Evolutionary conservation across 257 asterid species (phyloP), one percentile per base, ranked within the genome.

Genomic region (Scutellaria minor): DNA sequence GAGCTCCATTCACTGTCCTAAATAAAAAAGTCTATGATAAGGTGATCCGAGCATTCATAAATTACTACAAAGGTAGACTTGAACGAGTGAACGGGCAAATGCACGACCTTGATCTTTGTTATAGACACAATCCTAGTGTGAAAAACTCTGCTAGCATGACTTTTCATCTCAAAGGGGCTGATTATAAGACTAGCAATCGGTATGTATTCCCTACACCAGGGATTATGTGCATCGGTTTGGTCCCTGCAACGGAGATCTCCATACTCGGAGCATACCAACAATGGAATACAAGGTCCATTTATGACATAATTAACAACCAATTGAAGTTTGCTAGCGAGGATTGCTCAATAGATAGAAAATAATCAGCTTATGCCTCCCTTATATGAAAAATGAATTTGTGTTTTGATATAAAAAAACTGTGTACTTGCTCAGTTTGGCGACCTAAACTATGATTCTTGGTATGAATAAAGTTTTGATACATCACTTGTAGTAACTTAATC

Each of bases 81-180:
- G 11, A 44, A 51, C 14, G 51, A 4, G 60, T 64, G 59, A 41
- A 56, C 6, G 73, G 52, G 35, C 54, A 9, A 37, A 1, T 0
- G 1, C 45, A 55, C 41, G 1, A 8, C 4, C 14, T 71, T 42
- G 57, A 63, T n/a, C 64, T 72, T 46, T 77, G 81, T 37, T 77
- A 77, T 37, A 37, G 15, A 62, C 3, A 0, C 0, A 50, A 63
- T 5, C 12, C 59, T 3, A 41, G 31, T 54, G 7, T 9, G 44
- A 41, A 46, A n/a, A 22, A 8, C 51, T 9, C 22, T 59, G 72
- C 37, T 6, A 64, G 72, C 9, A 53, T 70, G 77, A 76, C 72
- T 9, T 76, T 76, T 70, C 68, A 76, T 57, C 52, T 76, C 11
- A 57, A 35, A 8, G 76, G 72, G 40, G 80, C 72, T 35, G 71